Conservation (phyloP, 1,139 yeast genomes). For the Candida sanyaensis region DNA sequence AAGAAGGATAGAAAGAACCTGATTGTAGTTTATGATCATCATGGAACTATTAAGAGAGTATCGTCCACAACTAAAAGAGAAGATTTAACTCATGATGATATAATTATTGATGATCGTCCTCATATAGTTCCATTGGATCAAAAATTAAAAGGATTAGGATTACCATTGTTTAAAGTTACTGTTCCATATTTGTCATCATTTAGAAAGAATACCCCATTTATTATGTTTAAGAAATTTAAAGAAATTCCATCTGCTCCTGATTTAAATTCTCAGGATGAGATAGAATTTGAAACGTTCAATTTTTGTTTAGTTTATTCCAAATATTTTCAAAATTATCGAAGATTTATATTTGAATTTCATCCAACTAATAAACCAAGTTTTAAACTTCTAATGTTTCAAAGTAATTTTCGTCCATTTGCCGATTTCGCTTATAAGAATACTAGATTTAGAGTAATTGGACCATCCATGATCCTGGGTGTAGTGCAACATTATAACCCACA, state of each 20-base stretch:
- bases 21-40: constrained; percentile 23
- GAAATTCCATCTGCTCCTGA: constrained; percentile 34
- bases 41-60: constrained; percentile 23
- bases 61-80: constrained; percentile 11
- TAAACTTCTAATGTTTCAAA: constrained; percentile 34
- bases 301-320: constrained; percentile 38
- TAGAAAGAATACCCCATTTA: constrained; percentile 39
- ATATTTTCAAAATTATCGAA: constrained; percentile 26
- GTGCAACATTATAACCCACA: constrained; percentile 34
- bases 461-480: constrained; percentile 33
- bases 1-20: constrained; percentile 26
- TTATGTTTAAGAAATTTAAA: constrained; percentile 32
- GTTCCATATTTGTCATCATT: constrained; percentile 40
- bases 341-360: constrained; percentile 26
- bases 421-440: constrained; percentile 42
- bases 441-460: constrained; percentile 42
- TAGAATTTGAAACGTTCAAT: constrained; percentile 32
- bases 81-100: constrained; percentile 12
- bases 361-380: constrained; percentile 14
- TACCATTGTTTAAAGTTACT: constrained; percentile 39
- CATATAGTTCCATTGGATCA: constrained; percentile 37
- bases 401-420: constrained; percentile 40
- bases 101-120: constrained; percentile 28
- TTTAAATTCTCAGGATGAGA: constrained; percentile 11
- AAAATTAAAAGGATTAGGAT: constrained; percentile 34